Evolutionary conservation across 208 protist species (phyloP).

Genomic region (Crithidia fasciculata): DNA sequence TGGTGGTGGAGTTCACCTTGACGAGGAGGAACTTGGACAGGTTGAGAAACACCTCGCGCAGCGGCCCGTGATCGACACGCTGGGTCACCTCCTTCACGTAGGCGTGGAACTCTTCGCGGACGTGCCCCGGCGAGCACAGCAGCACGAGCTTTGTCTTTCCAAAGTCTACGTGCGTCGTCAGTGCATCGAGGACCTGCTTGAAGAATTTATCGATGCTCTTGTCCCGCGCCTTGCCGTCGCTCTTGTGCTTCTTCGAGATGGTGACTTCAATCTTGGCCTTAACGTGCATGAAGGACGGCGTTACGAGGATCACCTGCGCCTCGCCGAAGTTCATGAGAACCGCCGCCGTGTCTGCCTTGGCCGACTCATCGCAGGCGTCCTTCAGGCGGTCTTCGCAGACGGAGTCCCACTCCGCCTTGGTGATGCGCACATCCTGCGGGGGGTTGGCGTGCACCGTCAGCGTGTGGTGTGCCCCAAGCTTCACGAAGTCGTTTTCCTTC

Average conservation of each 20-base stretch:
- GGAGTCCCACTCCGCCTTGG: conserved; percentile 93
- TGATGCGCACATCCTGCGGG: conserved; percentile 90
- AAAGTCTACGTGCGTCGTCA: conserved; percentile 93
- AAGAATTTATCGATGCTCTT: conserved; percentile 94
- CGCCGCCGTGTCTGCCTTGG: conserved; percentile 90
- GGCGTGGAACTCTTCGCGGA: conserved; percentile 87
- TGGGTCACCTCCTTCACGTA: conserved; percentile 57
- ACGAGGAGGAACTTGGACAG: conserved; percentile 93
- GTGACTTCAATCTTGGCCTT: conserved; percentile 90
- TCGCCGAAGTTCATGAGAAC: conserved; percentile 96
- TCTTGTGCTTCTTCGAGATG: conserved; percentile 88
- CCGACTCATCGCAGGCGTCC: conserved; percentile 77
- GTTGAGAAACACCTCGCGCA: conserved; percentile 78
- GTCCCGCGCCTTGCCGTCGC: conserved; percentile 81
- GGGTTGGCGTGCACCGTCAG: conserved; percentile 89
- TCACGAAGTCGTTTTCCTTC: conserved; percentile 89
- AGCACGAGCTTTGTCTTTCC: conserved; percentile 94
- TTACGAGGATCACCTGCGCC: conserved; percentile 93
- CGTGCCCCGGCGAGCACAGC: conserved; percentile 94
- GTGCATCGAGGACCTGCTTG: conserved; percentile 87
- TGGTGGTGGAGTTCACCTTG: conserved; percentile 89
- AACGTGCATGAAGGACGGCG: conserved; percentile 90
- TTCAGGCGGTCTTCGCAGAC: conserved; percentile 59
- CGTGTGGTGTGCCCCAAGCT: conserved; percentile 94
- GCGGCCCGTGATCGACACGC: conserved; percentile 56